phyloP scores from a whole-genome alignment of 2,329 filamentous ascomycete genomes.

The Leptoxyphium fumago region DNA sequence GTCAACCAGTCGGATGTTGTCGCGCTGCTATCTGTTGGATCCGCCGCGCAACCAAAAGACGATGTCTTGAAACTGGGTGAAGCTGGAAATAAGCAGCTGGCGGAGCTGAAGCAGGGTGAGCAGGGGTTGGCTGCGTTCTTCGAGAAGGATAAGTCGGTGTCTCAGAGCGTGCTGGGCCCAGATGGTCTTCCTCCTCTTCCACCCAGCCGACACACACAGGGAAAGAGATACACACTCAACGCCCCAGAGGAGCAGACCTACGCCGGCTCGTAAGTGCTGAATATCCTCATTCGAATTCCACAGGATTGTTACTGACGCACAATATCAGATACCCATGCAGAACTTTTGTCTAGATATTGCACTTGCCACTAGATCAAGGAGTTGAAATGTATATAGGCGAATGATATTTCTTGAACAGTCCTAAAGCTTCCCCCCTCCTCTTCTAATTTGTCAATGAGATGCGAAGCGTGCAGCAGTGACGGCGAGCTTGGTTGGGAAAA shows the following conservation, averaged over 20 bases:
- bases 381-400: constrained; percentile 2
- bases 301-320: background rate
- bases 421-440: too few relatives aligned
- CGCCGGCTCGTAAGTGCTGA: constrained; percentile 21
- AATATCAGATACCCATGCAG: constrained; percentile 30
- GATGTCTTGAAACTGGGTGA: constrained; percentile 61
- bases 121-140: constrained; percentile 60
- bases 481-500: too few relatives aligned
- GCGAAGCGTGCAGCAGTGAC: too few relatives aligned
- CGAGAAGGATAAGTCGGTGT: constrained; percentile 44
- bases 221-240: constrained; percentile 57
- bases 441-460: too few relatives aligned
- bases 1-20: constrained; percentile 77
- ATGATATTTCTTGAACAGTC: too few relatives aligned
- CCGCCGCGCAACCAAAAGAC: constrained; percentile 63
- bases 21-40: constrained; percentile 71
- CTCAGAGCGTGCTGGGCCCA: constrained; percentile 50
- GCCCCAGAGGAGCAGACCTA: constrained; percentile 62
- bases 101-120: constrained; percentile 59
- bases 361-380: constrained; percentile 8
- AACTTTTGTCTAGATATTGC: constrained; percentile 21
- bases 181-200: constrained; percentile 79
- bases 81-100: constrained; percentile 57
- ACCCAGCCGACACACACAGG: constrained; percentile 48
- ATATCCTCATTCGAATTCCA: constrained; percentile 8